Base-by-base conservation (phyloP, 768 basidiomycete genomes). In the Podaxis sp. region DNA sequence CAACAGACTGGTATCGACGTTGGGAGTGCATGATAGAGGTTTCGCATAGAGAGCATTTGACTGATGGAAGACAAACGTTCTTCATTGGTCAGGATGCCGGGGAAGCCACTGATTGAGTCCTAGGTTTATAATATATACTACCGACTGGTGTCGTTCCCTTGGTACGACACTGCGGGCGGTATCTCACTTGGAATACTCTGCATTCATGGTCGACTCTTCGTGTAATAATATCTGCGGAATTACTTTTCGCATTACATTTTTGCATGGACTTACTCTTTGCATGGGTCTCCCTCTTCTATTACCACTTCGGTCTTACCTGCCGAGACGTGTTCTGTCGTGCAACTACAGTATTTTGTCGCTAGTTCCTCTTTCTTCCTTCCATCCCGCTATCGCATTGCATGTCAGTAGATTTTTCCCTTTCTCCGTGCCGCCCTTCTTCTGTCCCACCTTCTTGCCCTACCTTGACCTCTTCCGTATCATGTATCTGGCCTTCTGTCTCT, bases 21-120 rank as follows among this genome's bases (percentile, higher is more conserved):
- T 85, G 82, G 81, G 79, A 83, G 59, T 55, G 85, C 50, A 73
- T 86, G 50, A 63, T 79, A 50, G 75, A 78, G 58, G 73, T 85
- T 3, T 74, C 76, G 25, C 69, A 71, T 38, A 65, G 66, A 51
- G 71, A 75, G 48, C 62, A 62, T 37, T 16, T 27, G 25, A n/a
- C 50, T n/a, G 21, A 37, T 23, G 46, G 47, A 57, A 50, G 32
- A 25, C 48, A 25, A 37, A 28, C 28, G 18, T 48, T 58, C 16
- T 44, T 59, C 50, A 48, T 50, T 10, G 25, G 46, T 28, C 54
- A 48, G 38, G 56, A 48, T 57, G 47, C 18, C n/a, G 27, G 36
- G 21, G 47, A 57, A 47, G 9, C 36, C 32, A 2, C 32, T 16
- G 50, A 44, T 5, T 47, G 25, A 42, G 38, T 23, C 16, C 27